Evolutionary conservation across 306 rosid genomes (phyloP), one percentile per base, ranked within the genome.

Genomic region (Clitoria ternatea): DNA sequence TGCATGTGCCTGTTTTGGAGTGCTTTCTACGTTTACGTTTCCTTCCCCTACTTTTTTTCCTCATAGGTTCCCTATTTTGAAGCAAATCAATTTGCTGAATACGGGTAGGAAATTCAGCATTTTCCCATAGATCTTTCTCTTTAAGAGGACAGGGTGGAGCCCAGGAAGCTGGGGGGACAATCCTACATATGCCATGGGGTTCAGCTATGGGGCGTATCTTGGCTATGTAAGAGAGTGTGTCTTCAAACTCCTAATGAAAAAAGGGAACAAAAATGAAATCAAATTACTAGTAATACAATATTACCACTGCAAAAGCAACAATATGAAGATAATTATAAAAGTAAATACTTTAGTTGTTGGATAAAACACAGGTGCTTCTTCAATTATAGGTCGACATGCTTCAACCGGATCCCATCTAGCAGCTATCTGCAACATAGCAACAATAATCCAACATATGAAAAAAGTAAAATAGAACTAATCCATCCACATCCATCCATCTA

Each of bases 31-130:
- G 83, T 73, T 91, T 91, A 33, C 97, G 84, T 82, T 89, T 94
- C 79, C 88, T 80, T 32, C 97, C 86, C 77, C 85, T 86, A 64
- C 61, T 83, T 70, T 89, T 94, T 89, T 91, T 94, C 82, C 78
- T 89, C 91, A 94, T 94, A 33, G 99, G 94, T 76, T 89, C 97
- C 81, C 99, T 89, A 76, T 94, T 94, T 71, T 91, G 99, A 66
- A 94, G 97, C 80, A 91, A 85, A 83, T 94, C 99, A 61, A 94
- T 86, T 61, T 74, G 88, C 84, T 94, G 99, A 79, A 83, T 75
- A 29, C 99, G 96, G 5, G 99, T 89, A 15, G 99, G 77, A 83
- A 94, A 94, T 48, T 74, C 83, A 27, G 90, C 84, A 70, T 70
- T 70, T 66, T 94, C 96, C 97, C 99, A 94, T 37, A 74, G 6